phyloP scores from a whole-genome alignment of 768 basidiomycete species.

The Plicaturopsis crispa region DNA sequence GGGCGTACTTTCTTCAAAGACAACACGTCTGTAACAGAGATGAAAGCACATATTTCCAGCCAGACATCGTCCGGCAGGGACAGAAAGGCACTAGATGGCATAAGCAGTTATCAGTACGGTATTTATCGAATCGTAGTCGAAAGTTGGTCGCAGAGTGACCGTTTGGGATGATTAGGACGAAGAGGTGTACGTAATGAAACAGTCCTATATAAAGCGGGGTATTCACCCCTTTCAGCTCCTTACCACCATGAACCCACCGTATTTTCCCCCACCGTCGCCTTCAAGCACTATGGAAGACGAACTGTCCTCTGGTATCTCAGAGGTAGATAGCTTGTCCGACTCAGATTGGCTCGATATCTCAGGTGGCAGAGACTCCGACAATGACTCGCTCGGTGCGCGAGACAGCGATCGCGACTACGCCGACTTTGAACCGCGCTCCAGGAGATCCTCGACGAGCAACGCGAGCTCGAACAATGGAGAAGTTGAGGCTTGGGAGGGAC shows the following conservation, averaged over 20 bases:
- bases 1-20: slow-evolving; percentile 38
- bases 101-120: too few species aligned
- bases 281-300: slow-evolving; percentile 18
- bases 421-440: slow-evolving; percentile 47
- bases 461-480: slow-evolving; percentile 64
- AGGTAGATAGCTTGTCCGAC: slow-evolving; percentile 40
- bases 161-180: slow-evolving; percentile 6
- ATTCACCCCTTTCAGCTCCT: slow-evolving; percentile 17
- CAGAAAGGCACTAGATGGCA: too few species aligned
- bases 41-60: slow-evolving; percentile 24
- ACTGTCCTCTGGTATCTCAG: slow-evolving; percentile 29
- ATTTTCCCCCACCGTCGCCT: slow-evolving; percentile 9
- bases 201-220: slow-evolving; percentile 2
- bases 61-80: slow-evolving; percentile 38
- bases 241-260: slow-evolving; percentile 22
- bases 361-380: slow-evolving; percentile 62
- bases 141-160: too few species aligned
- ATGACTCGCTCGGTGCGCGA: slow-evolving; percentile 56
- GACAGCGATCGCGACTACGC: slow-evolving; percentile 56
- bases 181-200: too few species aligned
- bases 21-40: slow-evolving; percentile 35
- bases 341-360: slow-evolving; percentile 82
- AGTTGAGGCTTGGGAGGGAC: slow-evolving; percentile 73
- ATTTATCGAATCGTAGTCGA: too few species aligned
- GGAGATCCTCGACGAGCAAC: slow-evolving; percentile 62